Base-by-base conservation (phyloP, 2,329 filamentous ascomycete species). In the Trichophyton equinum region DNA sequence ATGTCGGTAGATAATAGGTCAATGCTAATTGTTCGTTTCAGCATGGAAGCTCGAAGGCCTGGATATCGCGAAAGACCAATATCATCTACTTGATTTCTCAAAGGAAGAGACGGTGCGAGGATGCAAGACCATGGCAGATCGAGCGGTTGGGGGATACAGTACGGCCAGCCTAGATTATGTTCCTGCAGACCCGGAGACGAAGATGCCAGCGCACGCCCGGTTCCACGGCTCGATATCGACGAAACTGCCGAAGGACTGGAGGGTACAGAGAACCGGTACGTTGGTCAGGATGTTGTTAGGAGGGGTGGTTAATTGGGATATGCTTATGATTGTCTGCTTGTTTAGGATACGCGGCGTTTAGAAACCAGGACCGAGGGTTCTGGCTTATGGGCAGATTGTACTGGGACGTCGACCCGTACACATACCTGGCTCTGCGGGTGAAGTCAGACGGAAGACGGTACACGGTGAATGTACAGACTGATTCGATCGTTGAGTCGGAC, bases 401-500 rank as follows among this genome's bases (percentile, higher is more conserved):
- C 22, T 96, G 90, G 89, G 87, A 97, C 71, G 86, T 96, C 59
- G 91, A 96, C 69, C 85, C 88, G 2, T 97, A 95, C 75, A 78
- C 82, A 11, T 96, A 91, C 74, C 85, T 99, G 8, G 92, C 90
- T 0, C 75, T 99, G 69, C 86, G 91, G 13, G 81, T 99, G 67
- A 94, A 91, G 73, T 92, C 89, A 2, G 94, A 97, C 71, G 91
- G 91, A 15, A 81, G 94, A 62, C 87, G 89, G 68, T 99, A 97
- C 77, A 89, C 96, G 62, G 84, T 99, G 69, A 99, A 99, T 74
- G 78, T 99, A 15, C 94, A 97, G 77, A 96, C 91, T 2, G 92
- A 99, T 71, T 89, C 88, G 1, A 86, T 99, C 60, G 89, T 96
- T 56, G 88, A 90, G 9, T 92, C 91, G n/a, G 94, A 99, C 72